Conservation (phyloP, 352 stramenopile species). For the Phytopythium vexans region DNA sequence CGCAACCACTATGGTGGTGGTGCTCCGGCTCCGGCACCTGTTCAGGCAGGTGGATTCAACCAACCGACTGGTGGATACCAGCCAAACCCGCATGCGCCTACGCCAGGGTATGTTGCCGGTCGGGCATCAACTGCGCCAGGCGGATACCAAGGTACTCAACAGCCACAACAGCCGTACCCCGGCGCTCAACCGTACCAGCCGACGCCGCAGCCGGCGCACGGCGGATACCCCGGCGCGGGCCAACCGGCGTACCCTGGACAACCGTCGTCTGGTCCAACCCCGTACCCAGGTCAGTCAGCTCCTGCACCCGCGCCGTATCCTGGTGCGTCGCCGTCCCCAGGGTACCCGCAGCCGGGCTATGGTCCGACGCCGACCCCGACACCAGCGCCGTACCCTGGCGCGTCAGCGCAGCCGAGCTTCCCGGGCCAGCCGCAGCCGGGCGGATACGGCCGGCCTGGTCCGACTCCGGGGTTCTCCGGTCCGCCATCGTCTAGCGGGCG, state of each 20-base stretch:
- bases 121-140: slow-evolving; percentile 9
- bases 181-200: slow-evolving; percentile 21
- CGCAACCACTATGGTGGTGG: slow-evolving; percentile 45
- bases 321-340: slow-evolving; percentile 9
- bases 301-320: background rate
- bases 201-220: slow-evolving; percentile 27
- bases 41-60: slow-evolving; percentile 26
- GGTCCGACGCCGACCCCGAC: background rate
- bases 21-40: slow-evolving; percentile 25
- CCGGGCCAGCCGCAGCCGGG: slow-evolving; percentile 29
- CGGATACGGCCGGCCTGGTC: slow-evolving; percentile 35
- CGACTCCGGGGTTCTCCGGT: slow-evolving; percentile 42
- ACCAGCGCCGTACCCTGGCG: slow-evolving; percentile 30
- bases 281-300: slow-evolving; percentile 9
- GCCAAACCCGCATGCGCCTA: slow-evolving; percentile 26
- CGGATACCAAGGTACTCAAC: slow-evolving; percentile 9
- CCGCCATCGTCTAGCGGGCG: slow-evolving; percentile 43
- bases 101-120: slow-evolving; percentile 36
- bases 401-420: slow-evolving; percentile 27
- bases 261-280: slow-evolving; percentile 16
- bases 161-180: slow-evolving; percentile 8
- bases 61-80: slow-evolving; percentile 33
- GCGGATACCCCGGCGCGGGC: slow-evolving; percentile 22
- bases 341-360: slow-evolving; percentile 3
- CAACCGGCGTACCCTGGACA: slow-evolving; percentile 31